Evolutionary conservation across 23 red algal species (phyloP).

Genomic region (Gracilaria vermiculophylla): DNA sequence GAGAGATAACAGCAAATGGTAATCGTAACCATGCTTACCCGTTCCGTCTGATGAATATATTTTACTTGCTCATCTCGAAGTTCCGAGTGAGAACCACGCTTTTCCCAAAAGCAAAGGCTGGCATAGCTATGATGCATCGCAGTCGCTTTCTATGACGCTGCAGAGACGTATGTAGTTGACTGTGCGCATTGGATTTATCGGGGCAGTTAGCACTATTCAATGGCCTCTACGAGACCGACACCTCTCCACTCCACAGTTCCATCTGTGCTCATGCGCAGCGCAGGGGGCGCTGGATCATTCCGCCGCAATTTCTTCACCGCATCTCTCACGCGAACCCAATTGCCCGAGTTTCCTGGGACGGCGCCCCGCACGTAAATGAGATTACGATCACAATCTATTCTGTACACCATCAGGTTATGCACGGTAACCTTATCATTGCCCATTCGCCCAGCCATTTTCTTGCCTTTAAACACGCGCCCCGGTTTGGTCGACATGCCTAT

Average conservation of each 20-base stretch:
- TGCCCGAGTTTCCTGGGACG: conserved; percentile 86
- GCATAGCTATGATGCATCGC: too few relatives aligned
- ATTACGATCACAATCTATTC: conserved; percentile 73
- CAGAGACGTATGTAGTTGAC: too few relatives aligned
- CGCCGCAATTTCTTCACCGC: conserved; percentile 60
- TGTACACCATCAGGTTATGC: conserved; percentile 74
- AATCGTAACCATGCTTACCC: too few relatives aligned
- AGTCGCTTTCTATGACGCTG: too few relatives aligned
- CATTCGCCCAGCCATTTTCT: conserved; percentile 98
- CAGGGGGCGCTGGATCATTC: conserved; percentile 22
- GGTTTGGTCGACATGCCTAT: conserved; percentile 76
- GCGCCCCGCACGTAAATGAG: conserved; percentile 85
- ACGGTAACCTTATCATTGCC: conserved; percentile 75
- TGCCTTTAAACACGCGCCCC: conserved; percentile 76
- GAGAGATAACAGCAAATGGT: too few relatives aligned
- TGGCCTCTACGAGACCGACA: conserved; percentile 19
- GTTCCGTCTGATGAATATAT: too few relatives aligned
- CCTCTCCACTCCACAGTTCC: conserved; percentile 51
- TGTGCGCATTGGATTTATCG: too few relatives aligned
- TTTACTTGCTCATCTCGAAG: too few relatives aligned
- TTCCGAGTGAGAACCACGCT: too few relatives aligned
- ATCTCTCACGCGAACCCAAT: conserved; percentile 92
- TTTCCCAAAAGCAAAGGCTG: too few relatives aligned
- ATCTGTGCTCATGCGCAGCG: conserved; percentile 29
- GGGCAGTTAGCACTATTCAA: not conserved